Percentiles rank a stretch among this genome's conserved stretches.
phyloP scores from a whole-genome alignment of 495 filamentous ascomycete genomes.

The Penicillium antarcticum region DNA sequence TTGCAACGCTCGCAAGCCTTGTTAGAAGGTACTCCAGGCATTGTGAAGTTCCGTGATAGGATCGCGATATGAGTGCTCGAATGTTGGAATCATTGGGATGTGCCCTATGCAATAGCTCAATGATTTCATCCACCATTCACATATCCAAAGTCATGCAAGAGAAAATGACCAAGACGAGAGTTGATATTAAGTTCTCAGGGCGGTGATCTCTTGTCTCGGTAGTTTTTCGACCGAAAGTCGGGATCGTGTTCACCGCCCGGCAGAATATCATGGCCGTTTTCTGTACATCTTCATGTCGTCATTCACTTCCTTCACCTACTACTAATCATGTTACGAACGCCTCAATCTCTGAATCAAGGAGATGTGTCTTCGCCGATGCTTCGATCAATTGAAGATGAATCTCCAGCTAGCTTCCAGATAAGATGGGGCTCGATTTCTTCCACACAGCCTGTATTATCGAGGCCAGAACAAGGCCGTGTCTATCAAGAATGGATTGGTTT shows the following conservation, averaged over 20 bases:
- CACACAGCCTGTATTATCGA: constrained; percentile 8
- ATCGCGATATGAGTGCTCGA: not conserved
- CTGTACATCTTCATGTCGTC: constrained; percentile 9
- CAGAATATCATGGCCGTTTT: not conserved
- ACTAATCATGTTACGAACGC: constrained; percentile 1
- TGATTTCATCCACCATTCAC: not conserved
- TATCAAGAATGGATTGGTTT: constrained; percentile 32
- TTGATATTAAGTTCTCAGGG: not conserved
- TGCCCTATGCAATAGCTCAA: not conserved
- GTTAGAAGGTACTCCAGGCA: constrained; percentile 47
- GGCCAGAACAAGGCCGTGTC: constrained; percentile 19
- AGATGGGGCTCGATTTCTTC: constrained; percentile 8
- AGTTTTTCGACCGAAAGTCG: not conserved
- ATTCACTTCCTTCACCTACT: not conserved
- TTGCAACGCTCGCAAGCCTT: constrained; percentile 47
- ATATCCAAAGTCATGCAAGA: not conserved
- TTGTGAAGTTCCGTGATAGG: constrained; percentile 11
- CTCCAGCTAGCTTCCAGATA: not conserved
- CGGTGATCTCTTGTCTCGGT: not conserved
- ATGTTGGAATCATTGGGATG: not conserved
- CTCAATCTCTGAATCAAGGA: not conserved
- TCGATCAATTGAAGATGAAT: constrained; percentile 14
- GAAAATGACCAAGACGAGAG: too few species aligned
- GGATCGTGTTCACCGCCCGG: not conserved
- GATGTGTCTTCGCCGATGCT: not conserved